phyloP scores from a whole-genome alignment of 148 eudicot genomes.

The Cornus suecica region DNA sequence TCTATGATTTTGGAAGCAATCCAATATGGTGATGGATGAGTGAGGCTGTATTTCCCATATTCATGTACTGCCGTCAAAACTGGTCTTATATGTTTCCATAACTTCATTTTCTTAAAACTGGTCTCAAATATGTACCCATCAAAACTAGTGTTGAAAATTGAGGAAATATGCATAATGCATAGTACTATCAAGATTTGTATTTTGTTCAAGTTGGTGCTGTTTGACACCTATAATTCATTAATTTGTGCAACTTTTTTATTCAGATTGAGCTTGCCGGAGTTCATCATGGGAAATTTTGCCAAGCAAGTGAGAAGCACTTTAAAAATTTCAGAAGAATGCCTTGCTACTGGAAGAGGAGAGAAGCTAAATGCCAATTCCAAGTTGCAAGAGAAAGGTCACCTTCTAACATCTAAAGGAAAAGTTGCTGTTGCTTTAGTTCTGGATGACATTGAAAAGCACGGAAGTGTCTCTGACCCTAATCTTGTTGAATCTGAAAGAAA shows the following conservation, averaged over 20 bases:
- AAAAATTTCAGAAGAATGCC: slow-evolving; percentile 36
- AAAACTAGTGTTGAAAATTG: not conserved
- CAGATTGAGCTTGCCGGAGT: slow-evolving; percentile 34
- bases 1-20: too few species aligned
- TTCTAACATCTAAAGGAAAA: slow-evolving; percentile 61
- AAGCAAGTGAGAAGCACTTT: slow-evolving; percentile 31
- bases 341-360: slow-evolving; percentile 29
- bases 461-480: slow-evolving; percentile 15
- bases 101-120: not conserved
- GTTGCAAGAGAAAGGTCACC: slow-evolving; percentile 44
- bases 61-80: not conserved
- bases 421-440: slow-evolving; percentile 54
- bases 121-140: not conserved
- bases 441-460: slow-evolving; percentile 25
- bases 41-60: too few species aligned
- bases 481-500: slow-evolving; percentile 23
- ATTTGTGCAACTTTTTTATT: not conserved
- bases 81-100: not conserved
- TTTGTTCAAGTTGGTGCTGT: not conserved
- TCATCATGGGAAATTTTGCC: slow-evolving; percentile 23
- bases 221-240: not conserved
- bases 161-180: not conserved
- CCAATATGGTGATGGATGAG: too few species aligned
- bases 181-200: not conserved
- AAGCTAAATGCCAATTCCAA: slow-evolving; percentile 29